Base-by-base conservation (phyloP, 441 rosid genomes). In the Pelargonium myrrhifolium region DNA sequence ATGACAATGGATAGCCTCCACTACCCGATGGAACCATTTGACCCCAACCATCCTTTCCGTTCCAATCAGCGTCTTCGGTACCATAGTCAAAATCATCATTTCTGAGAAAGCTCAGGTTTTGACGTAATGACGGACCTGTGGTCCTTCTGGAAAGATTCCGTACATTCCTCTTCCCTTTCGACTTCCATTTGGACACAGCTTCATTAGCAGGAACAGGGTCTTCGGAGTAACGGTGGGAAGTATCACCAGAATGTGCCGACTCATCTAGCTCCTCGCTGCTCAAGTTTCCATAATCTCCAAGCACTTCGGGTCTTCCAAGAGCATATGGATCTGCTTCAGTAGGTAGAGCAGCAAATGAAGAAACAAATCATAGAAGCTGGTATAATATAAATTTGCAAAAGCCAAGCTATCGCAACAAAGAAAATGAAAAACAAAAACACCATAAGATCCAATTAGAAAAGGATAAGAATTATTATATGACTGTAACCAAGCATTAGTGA, bases 111-210 rank as follows among this genome's bases (percentile, higher is more conserved):
- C 72, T 77, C 11, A 71, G 55, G 12, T 81, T 81, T 75, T 80
- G 80, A 40, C 80, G 78, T 58, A 61, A 71, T 67, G 74, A 62
- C 67, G 68, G 76, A 66, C 84, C 85, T 9, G 75, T 69, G 69
- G 86, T 76, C 76, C 83, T 76, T 76, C 83, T 87, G 40, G 80
- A 73, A 71, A 91, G 83, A 74, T 86, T 82, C 8, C 97, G 87
- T 37, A 79, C 77, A 65, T 89, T 91, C 80, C 97, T 85, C 79
- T 91, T 94, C 66, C 99, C 87, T 83, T 89, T 94, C 66, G 80
- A 80, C 76, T 83, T 93, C 99, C 99, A 94, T 71, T 86, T 89
- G 78, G 96, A 91, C 75, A 87, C 92, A 11, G 89, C 81, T 68
- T 79, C 91, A 65, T 80, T 74, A 68, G 76, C 82, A 73, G 80